These are phyloP conservation scores for Alternaria metachromatica DNA, from an alignment of 2,329 filamentous ascomycete species.

Conservation along the genomic window DNA sequence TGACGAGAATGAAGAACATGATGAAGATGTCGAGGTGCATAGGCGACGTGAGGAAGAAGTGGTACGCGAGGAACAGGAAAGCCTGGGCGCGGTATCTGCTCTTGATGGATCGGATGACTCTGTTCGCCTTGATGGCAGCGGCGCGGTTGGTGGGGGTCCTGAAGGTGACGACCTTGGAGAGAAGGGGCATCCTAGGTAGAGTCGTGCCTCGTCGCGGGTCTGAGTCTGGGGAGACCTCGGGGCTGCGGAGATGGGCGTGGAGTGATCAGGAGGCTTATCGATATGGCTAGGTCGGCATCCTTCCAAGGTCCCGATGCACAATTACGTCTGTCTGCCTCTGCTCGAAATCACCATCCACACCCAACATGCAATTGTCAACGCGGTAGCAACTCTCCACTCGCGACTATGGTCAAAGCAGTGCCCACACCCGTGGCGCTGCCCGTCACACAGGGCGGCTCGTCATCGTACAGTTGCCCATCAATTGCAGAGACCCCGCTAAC, in stretches of 20 bases:
- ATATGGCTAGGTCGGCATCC: slow-evolving; percentile 6
- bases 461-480: slow-evolving; percentile 17
- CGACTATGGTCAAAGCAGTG: slow-evolving; percentile 22
- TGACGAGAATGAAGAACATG: slow-evolving; percentile 45
- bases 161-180: slow-evolving; percentile 23
- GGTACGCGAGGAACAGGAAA: slow-evolving; percentile 42
- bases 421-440: slow-evolving; percentile 23
- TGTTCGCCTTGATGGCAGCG: slow-evolving; percentile 28
- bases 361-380: slow-evolving; percentile 6
- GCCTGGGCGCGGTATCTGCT: slow-evolving; percentile 40
- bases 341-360: not conserved
- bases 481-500: slow-evolving; percentile 29
- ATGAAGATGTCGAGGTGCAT: slow-evolving; percentile 43
- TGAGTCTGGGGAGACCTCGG: slow-evolving; percentile 3
- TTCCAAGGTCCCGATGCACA: slow-evolving; percentile 7
- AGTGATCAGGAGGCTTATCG: slow-evolving; percentile 15
- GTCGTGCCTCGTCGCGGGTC: not conserved
- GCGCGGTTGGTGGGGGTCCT: slow-evolving; percentile 19
- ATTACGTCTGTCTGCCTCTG: slow-evolving; percentile 7
- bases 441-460: slow-evolving; percentile 21
- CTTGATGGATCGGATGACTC: slow-evolving; percentile 38
- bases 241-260: not conserved
- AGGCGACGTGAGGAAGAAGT: slow-evolving; percentile 42
- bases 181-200: slow-evolving; percentile 20
- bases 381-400: slow-evolving; percentile 12